Conservation (phyloP, 108 stramenopile species). For the Schizochytrium sp. region DNA sequence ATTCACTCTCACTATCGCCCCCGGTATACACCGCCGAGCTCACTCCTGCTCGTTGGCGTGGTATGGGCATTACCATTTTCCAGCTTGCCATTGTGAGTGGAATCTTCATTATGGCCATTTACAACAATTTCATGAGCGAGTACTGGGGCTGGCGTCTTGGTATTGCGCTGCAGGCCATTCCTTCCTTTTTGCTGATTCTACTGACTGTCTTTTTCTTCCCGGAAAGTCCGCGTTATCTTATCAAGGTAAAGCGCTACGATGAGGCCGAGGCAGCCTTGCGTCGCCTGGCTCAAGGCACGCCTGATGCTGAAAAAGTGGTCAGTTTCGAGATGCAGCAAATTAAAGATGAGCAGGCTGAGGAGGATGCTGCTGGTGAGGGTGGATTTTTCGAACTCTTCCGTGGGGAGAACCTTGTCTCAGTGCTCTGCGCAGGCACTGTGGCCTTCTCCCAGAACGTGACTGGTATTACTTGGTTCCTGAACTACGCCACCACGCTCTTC, state of each 20-base stretch:
- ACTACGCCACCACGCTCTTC: constrained; percentile 45
- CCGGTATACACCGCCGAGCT: too few species aligned
- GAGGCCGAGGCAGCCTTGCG: not conserved
- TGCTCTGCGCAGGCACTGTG: not conserved
- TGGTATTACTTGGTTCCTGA: constrained; percentile 43
- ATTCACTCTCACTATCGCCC: too few species aligned
- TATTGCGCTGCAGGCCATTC: constrained; percentile 47
- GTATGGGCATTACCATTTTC: too few species aligned
- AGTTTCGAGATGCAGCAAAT: constrained; percentile 33
- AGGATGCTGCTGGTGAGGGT: constrained; percentile 6
- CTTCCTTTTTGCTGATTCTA: not conserved
- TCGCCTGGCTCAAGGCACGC: not conserved
- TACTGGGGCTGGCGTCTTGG: constrained; percentile 30
- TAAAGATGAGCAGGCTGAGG: constrained; percentile 10
- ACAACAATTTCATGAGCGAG: not conserved
- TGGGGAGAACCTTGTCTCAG: not conserved
- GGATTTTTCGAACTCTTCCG: constrained; percentile 41
- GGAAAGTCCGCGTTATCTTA: constrained; percentile 38
- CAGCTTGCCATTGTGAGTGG: too few species aligned
- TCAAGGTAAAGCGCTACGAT: not conserved
- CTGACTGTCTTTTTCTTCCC: constrained; percentile 20
- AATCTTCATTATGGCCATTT: too few species aligned
- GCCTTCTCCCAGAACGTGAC: constrained; percentile 59
- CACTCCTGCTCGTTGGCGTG: too few species aligned
- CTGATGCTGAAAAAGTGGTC: not conserved